Conservation (phyloP, 495 filamentous ascomycete genomes). For the Jackrogersella multiformis region DNA sequence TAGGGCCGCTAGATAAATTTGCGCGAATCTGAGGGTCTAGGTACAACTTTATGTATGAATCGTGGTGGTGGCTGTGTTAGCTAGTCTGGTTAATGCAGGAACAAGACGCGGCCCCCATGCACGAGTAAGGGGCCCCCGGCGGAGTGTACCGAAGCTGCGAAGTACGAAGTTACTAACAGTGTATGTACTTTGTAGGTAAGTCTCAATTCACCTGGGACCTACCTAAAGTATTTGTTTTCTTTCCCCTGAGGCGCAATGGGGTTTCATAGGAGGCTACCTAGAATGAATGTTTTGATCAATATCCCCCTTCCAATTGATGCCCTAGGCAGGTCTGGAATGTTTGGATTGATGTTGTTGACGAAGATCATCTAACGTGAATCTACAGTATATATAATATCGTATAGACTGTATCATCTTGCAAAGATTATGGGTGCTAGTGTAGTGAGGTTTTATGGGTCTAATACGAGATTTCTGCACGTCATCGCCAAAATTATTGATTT, state of each 20-base stretch:
- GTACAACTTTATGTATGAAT: too few species aligned
- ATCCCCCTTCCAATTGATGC: not conserved
- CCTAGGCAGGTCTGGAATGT: slow-evolving; percentile 22
- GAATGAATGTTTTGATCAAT: not conserved
- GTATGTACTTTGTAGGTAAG: too few species aligned
- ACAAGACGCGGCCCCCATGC: slow-evolving; percentile 29
- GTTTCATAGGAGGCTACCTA: not conserved
- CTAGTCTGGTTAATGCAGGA: slow-evolving; percentile 39
- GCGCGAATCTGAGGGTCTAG: slow-evolving; percentile 4
- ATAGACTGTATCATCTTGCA: slow-evolving; percentile 20
- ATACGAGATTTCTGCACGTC: slow-evolving; percentile 43
- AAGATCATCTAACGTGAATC: slow-evolving; percentile 20
- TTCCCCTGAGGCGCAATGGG: not conserved
- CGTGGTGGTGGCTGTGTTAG: slow-evolving; percentile 22
- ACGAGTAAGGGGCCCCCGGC: slow-evolving; percentile 33
- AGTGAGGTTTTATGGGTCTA: slow-evolving; percentile 39
- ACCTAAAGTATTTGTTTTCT: not conserved
- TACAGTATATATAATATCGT: slow-evolving; percentile 17
- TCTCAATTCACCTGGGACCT: too few species aligned
- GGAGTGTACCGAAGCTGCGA: slow-evolving; percentile 7
- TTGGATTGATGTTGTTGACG: not conserved
- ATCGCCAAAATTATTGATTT: slow-evolving; percentile 27
- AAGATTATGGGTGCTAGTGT: slow-evolving; percentile 33
- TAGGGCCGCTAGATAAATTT: not conserved
- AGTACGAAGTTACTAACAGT: not conserved